Evolutionary conservation across 805 yeast genomes (phyloP).

Genomic region (Wickerhamiella shivajii): DNA sequence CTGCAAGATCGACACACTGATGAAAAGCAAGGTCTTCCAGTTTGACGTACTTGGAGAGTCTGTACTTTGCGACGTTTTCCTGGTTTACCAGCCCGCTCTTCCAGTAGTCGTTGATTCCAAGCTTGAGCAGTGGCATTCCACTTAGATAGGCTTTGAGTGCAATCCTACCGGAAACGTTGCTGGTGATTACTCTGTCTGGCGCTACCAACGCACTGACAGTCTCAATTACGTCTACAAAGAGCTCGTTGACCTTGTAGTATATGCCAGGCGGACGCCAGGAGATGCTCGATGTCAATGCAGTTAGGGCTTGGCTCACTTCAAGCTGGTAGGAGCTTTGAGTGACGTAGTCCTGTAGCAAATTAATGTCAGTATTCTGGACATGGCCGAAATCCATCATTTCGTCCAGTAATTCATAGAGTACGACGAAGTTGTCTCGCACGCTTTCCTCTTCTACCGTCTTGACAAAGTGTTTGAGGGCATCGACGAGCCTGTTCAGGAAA

Average conservation of each 20-base stretch:
- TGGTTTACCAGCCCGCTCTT: slow-evolving; percentile 10
- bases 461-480: slow-evolving; percentile 34
- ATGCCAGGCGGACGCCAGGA: slow-evolving; percentile 93
- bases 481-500: slow-evolving; percentile 37
- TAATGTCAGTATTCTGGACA: slow-evolving; percentile 72
- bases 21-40: slow-evolving; percentile 67
- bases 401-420: slow-evolving; percentile 71
- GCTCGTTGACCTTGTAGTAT: slow-evolving; percentile 73
- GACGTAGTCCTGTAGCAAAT: slow-evolving; percentile 63
- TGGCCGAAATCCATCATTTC: slow-evolving; percentile 83
- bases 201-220: slow-evolving; percentile 54
- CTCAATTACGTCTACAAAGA: slow-evolving; percentile 77
- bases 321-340: slow-evolving; percentile 38
- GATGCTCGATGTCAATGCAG: slow-evolving; percentile 62
- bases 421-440: slow-evolving; percentile 54
- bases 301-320: slow-evolving; percentile 37
- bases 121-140: slow-evolving; percentile 76
- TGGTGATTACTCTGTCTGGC: slow-evolving; percentile 40
- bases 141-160: slow-evolving; percentile 61
- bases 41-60: slow-evolving; percentile 21
- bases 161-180: slow-evolving; percentile 59
- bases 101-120: slow-evolving; percentile 47
- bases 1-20: slow-evolving; percentile 69
- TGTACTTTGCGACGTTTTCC: slow-evolving; percentile 14
- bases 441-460: slow-evolving; percentile 39